Base-by-base conservation (phyloP, 2,329 filamentous ascomycete species). In the Raffaelea arxii region DNA sequence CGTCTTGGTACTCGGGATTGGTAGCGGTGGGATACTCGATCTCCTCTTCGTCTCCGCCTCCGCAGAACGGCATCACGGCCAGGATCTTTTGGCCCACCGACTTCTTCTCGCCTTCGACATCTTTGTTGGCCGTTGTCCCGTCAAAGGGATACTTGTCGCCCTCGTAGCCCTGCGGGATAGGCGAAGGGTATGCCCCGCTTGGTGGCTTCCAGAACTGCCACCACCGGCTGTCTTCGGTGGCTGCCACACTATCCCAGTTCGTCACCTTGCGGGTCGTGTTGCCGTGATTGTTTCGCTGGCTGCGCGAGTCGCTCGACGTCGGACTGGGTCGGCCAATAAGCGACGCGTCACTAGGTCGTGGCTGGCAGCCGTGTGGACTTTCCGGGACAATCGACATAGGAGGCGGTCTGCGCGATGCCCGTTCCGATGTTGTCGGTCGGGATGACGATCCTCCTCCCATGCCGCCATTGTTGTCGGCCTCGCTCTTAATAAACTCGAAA, bases 151-250 rank as follows among this genome's bases (percentile, higher is more conserved):
- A 66, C 21, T 70, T 70, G 24, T 63, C 62, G 3, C 64, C 62
- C 25, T 72, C 70, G n/a, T 59, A 61, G 4, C 73, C 75, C 44
- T 81, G 78, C 0, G 79, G 79, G 1, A 82, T 63, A 0, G 79
- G 79, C 0, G 77, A 81, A 9, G 74, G 65, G 54, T 80, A 83
- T 3, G 74, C 75, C 22, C 79, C 79, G 2, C 71, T 62, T 0
- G 79, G 79, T 0, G 76, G 73, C 54, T 79, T 77, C 79, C 79
- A 83, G 49, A 83, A 82, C 50, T 82, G 64, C 65, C 75, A 82
- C 68, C 78, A 82, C 36, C 62, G 65, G 1, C 65, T 61, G 23
- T 67, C 63, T 10, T 72, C 67, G 5, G 63, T 65, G 44, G 64
- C 58, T 45, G 71, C 69, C 61, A 76, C 71, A 11, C 74, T 69